Conservation (phyloP, 192 early-diverging fungal species). For the Dispira parvispora region DNA sequence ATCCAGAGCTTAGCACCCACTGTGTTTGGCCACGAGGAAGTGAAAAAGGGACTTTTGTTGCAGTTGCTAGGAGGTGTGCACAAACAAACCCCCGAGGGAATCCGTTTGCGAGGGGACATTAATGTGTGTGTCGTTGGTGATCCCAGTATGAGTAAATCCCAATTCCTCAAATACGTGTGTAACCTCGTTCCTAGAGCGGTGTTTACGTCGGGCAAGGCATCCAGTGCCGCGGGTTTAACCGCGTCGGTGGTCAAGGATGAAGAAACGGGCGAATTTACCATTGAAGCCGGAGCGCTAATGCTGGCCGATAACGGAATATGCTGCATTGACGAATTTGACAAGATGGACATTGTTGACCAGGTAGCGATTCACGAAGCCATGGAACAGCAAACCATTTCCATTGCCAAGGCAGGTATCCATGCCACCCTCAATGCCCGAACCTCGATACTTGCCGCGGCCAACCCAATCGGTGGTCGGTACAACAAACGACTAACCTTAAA, state of each 20-base stretch:
- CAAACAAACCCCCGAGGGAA: conserved; percentile 81
- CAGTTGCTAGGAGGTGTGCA: conserved; percentile 94
- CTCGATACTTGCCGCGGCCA: conserved; percentile 90
- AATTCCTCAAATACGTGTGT: conserved; percentile 68
- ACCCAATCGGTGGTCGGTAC: conserved; percentile 89
- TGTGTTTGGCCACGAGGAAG: conserved; percentile 84
- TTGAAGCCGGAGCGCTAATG: conserved; percentile 96
- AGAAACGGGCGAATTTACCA: conserved; percentile 93
- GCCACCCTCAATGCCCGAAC: conserved; percentile 88
- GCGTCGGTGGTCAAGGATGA: conserved; percentile 91
- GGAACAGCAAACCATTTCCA: conserved; percentile 97
- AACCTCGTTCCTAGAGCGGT: conserved; percentile 82
- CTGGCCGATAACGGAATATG: conserved; percentile 97
- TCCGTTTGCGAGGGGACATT: conserved; percentile 90
- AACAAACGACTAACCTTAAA: conserved; percentile 86
- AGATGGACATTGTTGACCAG: conserved; percentile 92
- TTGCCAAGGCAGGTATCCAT: conserved; percentile 93
- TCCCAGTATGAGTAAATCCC: conserved; percentile 86
- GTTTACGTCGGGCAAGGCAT: conserved; percentile 92
- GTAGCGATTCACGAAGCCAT: conserved; percentile 99
- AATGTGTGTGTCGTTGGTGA: conserved; percentile 97
- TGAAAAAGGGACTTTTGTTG: conserved; percentile 88
- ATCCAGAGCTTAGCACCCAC: conserved; percentile 73
- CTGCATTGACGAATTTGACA: conserved; percentile 98
- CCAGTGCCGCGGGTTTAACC: conserved; percentile 88